Conservation (phyloP, 192 early-diverging fungal species). For the Coemansia sp. region DNA sequence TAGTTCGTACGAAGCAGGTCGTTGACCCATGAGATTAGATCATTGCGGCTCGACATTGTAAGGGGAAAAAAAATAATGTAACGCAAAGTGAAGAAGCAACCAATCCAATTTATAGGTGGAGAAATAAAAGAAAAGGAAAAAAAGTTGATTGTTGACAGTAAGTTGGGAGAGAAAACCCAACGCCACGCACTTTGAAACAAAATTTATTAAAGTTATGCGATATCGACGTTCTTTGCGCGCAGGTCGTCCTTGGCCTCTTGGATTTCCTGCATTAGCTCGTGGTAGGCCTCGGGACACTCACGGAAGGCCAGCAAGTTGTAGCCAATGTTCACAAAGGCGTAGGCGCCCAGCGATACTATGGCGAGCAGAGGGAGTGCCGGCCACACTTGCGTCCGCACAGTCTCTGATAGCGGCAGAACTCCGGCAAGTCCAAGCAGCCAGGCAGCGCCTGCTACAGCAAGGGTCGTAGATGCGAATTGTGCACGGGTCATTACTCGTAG, state of each 20-base stretch:
- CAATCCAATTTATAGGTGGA: background rate
- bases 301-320: slow-evolving; percentile 84
- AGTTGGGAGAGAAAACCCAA: background rate
- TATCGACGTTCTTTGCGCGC: slow-evolving; percentile 64
- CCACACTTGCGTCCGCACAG: slow-evolving; percentile 40
- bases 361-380: slow-evolving; percentile 38
- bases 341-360: slow-evolving; percentile 84
- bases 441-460: slow-evolving; percentile 15
- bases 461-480: slow-evolving; percentile 10
- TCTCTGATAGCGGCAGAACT: slow-evolving; percentile 36
- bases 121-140: background rate
- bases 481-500: slow-evolving; percentile 34
- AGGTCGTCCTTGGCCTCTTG: slow-evolving; percentile 78
- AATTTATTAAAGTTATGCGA: slow-evolving; percentile 10
- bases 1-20: slow-evolving; percentile 87
- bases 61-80: background rate
- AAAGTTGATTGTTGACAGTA: background rate
- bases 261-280: slow-evolving; percentile 83
- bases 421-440: slow-evolving; percentile 43
- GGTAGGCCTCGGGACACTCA: slow-evolving; percentile 89
- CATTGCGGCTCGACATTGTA: slow-evolving; percentile 75
- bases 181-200: background rate
- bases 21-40: slow-evolving; percentile 94
- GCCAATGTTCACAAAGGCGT: slow-evolving; percentile 85
- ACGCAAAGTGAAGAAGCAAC: background rate